These are phyloP conservation scores for Aureobasidium sp. DNA, from an alignment of 2,329 filamentous ascomycete species.

Conservation along the genomic window DNA sequence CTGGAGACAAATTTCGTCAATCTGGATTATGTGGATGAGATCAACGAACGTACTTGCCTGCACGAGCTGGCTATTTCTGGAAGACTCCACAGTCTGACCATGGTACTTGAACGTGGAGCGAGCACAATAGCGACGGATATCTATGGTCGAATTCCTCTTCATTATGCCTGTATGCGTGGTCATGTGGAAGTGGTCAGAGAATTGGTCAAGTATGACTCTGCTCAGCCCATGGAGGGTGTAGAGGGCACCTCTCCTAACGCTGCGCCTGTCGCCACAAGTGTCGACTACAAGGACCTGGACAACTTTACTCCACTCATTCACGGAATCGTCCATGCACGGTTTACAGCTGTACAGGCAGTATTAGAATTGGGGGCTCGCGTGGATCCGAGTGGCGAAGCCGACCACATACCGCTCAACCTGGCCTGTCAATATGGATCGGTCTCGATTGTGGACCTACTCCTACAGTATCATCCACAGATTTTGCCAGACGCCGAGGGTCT, in stretches of 20 bases:
- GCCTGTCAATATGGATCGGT: constrained; percentile 90
- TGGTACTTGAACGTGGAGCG: constrained; percentile 68
- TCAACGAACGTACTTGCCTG: constrained; percentile 93
- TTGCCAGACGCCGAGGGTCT: constrained; percentile 93
- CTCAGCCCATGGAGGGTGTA: constrained; percentile 25
- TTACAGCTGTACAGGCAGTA: constrained; percentile 72
- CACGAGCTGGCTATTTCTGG: constrained; percentile 97
- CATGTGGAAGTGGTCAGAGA: constrained; percentile 74
- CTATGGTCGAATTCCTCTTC: constrained; percentile 85
- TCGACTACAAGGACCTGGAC: constrained; percentile 87
- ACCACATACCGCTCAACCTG: constrained; percentile 89
- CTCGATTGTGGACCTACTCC: constrained; percentile 74
- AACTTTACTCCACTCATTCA: constrained; percentile 96
- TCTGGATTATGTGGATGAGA: constrained; percentile 90
- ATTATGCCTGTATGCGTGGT: constrained; percentile 95
- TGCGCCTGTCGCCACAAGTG: constrained; percentile 46
- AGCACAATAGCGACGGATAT: constrained; percentile 78
- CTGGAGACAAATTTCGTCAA: constrained; percentile 78
- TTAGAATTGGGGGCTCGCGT: constrained; percentile 74
- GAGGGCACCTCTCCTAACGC: constrained; percentile 41
- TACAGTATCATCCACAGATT: constrained; percentile 72
- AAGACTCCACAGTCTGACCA: constrained; percentile 67
- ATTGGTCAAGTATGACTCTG: constrained; percentile 51
- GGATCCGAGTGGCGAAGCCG: constrained; percentile 75
- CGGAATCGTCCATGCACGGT: constrained; percentile 80